Conservation (phyloP, 345 rosid genomes). For the Salix purpurea region DNA sequence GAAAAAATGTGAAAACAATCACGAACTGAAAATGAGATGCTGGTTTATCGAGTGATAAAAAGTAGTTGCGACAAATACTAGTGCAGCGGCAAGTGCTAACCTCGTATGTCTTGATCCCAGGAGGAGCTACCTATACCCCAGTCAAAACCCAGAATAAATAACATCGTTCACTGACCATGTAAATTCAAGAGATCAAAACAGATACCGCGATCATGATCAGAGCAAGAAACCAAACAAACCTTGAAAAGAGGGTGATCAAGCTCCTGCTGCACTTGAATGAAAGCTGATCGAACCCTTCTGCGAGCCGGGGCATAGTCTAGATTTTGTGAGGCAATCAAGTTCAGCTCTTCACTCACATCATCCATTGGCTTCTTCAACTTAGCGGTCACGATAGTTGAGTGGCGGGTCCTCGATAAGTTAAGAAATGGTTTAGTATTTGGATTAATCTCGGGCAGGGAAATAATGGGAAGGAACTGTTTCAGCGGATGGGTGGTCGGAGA, state of each 20-base stretch:
- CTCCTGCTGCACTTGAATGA: conserved; percentile 50
- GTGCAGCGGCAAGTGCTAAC: conserved; percentile 32
- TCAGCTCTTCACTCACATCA: conserved; percentile 64
- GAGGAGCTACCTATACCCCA: conserved; percentile 58
- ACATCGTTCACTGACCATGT: not conserved
- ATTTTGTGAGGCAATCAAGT: conserved; percentile 55
- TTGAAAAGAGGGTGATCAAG: conserved; percentile 86
- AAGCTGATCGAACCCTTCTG: conserved; percentile 68
- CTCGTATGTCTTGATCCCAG: conserved; percentile 74
- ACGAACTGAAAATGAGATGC: not conserved
- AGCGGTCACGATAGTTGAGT: conserved; percentile 14
- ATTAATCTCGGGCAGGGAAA: not conserved
- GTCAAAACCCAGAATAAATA: conserved; percentile 1
- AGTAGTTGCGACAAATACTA: not conserved
- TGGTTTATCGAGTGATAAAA: not conserved
- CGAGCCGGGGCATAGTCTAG: conserved; percentile 76
- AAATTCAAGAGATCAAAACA: not conserved
- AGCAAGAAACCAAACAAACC: conserved; percentile 29
- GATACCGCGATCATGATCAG: not conserved
- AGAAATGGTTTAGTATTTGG: not conserved
- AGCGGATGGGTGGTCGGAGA: conserved; percentile 10
- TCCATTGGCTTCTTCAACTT: conserved; percentile 31
- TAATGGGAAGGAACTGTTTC: not conserved
- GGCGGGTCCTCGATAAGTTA: not conserved
- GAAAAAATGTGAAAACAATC: not conserved